Evolutionary conservation across 176 grass and related monocot species (phyloP), one percentile per base, ranked within the genome.

Genomic region (sorghum (Sorghum bicolor)): DNA sequence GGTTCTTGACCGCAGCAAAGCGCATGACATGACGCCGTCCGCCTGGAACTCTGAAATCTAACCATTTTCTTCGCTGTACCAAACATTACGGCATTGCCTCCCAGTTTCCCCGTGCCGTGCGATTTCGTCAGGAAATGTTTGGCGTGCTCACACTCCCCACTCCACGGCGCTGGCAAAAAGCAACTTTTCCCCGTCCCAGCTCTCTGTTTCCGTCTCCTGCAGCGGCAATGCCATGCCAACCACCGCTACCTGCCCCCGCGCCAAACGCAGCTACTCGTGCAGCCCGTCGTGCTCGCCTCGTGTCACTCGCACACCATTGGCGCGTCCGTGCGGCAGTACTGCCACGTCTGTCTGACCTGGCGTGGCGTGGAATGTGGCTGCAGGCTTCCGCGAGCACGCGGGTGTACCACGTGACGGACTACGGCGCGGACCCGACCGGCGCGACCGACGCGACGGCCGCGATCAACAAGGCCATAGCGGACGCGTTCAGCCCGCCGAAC

Each of bases 361-460:
- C 24, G 24, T 30, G 6, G 3, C 4, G 3, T 17, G 45, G 45
- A 17, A 32, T 36, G 34, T 4, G 34, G 5, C 4, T n/a, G 70
- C 84, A 89, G 85, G 47, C 76, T 1, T 50, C 83, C 26, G 16
- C 69, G 65, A 44, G 14, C 40, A n/a, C 88, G 52, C 83, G 93
- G 22, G 83, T 94, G 70, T 96, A 92, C 77, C 93, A 92, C 50
- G 96, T 94, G 13, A 99, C 89, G 22, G 89, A 91, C 26, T 99
- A 99, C 87, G 96, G 96, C 16, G 93, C 91, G 10, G 96, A 99
- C 55, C 89, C 93, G 2, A 90, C 85, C 0, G 96, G 96, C 67
- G 83, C 5, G 0, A 6, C 80, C 6, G 96, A 99, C 64, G 86
- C 96, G 4, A 92, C 89, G 38, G 83, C 53, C 3, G 93, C 96